A percentile compares a stretch with the other conserved stretches of the same genome.
These are phyloP conservation scores for Nannochloropsis salina DNA, from an alignment of 108 stramenopile genomes.

Conservation along the genomic window DNA sequence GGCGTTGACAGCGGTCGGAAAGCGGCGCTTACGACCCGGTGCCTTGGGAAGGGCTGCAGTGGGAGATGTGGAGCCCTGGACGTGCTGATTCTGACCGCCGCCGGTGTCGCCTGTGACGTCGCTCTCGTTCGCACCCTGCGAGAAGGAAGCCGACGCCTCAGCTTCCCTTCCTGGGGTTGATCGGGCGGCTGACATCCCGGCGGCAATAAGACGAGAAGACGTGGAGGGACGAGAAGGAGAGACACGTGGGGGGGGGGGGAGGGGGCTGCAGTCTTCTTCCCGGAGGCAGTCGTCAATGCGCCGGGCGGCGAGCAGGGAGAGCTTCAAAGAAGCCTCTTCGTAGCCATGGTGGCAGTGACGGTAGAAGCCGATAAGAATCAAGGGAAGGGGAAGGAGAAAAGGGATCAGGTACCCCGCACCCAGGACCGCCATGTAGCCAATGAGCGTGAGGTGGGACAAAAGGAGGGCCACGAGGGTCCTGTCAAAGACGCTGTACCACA, in stretches of 20 bases:
- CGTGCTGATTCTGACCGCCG: no score
- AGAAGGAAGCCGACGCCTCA: no score
- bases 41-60: no score
- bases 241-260: background rate
- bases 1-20: background rate
- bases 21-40: background rate
- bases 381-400: background rate
- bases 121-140: no score
- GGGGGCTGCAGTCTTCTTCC: background rate
- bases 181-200: background rate
- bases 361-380: background rate
- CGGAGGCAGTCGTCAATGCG: constrained; percentile 5
- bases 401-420: background rate
- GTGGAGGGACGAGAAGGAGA: background rate
- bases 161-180: no score
- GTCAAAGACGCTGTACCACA: constrained; percentile 37
- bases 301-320: constrained; percentile 9
- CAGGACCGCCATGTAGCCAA: constrained; percentile 32
- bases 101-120: no score
- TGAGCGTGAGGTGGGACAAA: constrained; percentile 12
- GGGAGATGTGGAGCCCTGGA: no score
- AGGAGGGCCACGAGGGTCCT: constrained; percentile 27
- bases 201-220: background rate
- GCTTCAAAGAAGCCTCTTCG: constrained; percentile 16
- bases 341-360: background rate